phyloP scores from a whole-genome alignment of 2,329 filamentous ascomycete genomes.

The Atkinsonella hypoxylon region DNA sequence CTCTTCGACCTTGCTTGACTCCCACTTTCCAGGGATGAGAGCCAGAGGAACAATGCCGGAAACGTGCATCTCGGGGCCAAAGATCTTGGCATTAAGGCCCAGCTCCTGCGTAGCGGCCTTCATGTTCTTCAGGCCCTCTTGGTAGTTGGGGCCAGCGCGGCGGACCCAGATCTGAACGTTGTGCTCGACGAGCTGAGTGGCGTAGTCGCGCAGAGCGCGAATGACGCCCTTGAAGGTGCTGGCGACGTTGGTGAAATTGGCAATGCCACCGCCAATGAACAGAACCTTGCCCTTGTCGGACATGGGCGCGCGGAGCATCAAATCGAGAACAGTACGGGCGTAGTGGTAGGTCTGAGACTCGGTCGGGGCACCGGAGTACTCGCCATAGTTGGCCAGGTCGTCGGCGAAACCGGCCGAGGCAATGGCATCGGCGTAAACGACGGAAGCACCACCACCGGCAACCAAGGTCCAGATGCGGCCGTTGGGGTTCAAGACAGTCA shows the following conservation, averaged over 20 bases:
- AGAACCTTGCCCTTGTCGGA: constrained; percentile 90
- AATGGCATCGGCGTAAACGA: constrained; percentile 98
- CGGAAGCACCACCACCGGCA: constrained; percentile 97
- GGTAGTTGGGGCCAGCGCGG: constrained; percentile 87
- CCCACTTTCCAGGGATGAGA: constrained; percentile 54
- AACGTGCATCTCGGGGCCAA: constrained; percentile 81
- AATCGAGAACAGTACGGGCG: constrained; percentile 88
- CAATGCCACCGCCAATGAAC: constrained; percentile 99
- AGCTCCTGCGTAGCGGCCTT: constrained; percentile 92
- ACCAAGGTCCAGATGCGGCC: constrained; percentile 97
- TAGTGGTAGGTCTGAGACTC: constrained; percentile 99
- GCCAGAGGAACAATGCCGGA: constrained; percentile 93
- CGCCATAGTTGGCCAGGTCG: constrained; percentile 97
- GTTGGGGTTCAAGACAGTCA: constrained; percentile 84
- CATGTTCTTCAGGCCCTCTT: constrained; percentile 99
- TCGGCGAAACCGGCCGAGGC: constrained; percentile 89
- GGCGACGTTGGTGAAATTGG: constrained; percentile 99
- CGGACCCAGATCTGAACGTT: constrained; percentile 96
- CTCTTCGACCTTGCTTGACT: constrained; percentile 48
- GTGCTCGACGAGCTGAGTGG: constrained; percentile 80
- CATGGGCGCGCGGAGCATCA: constrained; percentile 86
- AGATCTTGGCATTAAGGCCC: constrained; percentile 58
- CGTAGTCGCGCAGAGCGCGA: constrained; percentile 82
- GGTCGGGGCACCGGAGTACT: constrained; percentile 97
- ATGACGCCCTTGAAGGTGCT: constrained; percentile 99